Conservation (phyloP, 1,139 yeast genomes). For the Sugiyamaella castrensis region DNA sequence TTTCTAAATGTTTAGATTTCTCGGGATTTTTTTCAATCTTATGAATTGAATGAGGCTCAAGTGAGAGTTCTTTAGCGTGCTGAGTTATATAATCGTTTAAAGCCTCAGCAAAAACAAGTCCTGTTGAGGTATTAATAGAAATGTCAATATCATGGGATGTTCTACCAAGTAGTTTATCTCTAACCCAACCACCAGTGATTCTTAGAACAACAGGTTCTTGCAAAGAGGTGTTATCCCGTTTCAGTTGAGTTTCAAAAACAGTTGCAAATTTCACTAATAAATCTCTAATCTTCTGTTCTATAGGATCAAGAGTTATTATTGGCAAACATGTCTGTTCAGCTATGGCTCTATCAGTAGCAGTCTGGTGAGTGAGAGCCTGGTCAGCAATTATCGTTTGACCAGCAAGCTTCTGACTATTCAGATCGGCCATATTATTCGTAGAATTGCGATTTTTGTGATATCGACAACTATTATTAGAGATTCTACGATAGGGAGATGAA, state of each 20-base stretch:
- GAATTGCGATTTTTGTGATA: no score
- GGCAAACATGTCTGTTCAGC: not conserved
- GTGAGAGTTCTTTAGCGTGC: constrained; percentile 41
- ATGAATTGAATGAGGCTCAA: constrained; percentile 56
- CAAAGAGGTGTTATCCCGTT: constrained; percentile 10
- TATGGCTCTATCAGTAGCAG: no score
- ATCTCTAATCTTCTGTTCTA: constrained; percentile 49
- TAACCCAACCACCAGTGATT: constrained; percentile 98
- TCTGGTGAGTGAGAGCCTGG: no score
- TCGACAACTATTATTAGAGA: no score
- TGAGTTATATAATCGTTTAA: constrained; percentile 52
- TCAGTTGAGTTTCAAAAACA: constrained; percentile 20
- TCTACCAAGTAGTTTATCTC: constrained; percentile 82
- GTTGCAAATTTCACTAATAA: constrained; percentile 40
- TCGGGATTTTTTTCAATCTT: constrained; percentile 91
- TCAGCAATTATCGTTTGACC: no score
- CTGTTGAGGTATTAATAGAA: constrained; percentile 79
- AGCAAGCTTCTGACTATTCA: no score
- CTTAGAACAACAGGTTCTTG: constrained; percentile 51
- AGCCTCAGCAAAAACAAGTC: constrained; percentile 76
- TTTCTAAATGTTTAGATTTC: constrained; percentile 91
- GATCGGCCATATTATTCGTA: no score
- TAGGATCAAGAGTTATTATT: constrained; percentile 42
- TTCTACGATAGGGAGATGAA: no score
- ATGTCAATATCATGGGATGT: constrained; percentile 87